Conservation (phyloP, 768 basidiomycete genomes). For the Termitomyces titanicus region DNA sequence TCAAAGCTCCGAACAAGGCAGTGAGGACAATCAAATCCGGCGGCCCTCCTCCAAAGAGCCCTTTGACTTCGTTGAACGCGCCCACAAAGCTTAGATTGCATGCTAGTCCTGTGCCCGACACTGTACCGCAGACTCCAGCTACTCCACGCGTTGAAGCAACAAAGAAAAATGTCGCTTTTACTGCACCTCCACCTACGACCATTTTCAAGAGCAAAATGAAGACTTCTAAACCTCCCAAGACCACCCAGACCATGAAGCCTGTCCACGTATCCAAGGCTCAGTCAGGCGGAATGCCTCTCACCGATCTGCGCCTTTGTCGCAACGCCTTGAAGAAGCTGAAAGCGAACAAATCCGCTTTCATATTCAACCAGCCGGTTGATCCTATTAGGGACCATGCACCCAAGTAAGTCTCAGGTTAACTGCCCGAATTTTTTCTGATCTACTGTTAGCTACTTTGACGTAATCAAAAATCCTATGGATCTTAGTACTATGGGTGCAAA, state of each 20-base stretch:
- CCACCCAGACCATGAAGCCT: conserved; percentile 30
- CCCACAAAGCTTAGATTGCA: conserved; percentile 61
- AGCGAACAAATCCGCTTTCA: conserved; percentile 62
- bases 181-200: conserved; percentile 26
- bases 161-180: conserved; percentile 35
- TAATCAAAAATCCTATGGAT: conserved; percentile 95
- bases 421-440: conserved; percentile 9
- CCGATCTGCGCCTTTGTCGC: conserved; percentile 72
- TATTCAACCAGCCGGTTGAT: conserved; percentile 92
- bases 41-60: conserved; percentile 36
- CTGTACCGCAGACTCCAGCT: conserved; percentile 20
- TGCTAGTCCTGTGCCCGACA: conserved; percentile 28
- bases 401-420: conserved; percentile 49
- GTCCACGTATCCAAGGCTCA: conserved; percentile 66
- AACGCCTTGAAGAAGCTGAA: conserved; percentile 79
- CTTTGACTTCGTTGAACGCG: conserved; percentile 34
- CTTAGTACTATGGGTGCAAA: conserved; percentile 85
- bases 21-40: conserved; percentile 33
- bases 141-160: conserved; percentile 28
- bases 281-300: conserved; percentile 68
- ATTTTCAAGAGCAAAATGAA: conserved; percentile 28
- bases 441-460: conserved; percentile 72
- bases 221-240: conserved; percentile 19
- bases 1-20: conserved; percentile 49
- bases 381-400: conserved; percentile 90